Evolutionary conservation across 306 rosid genomes (phyloP), one percentile per base, ranked within the genome.

Genomic region (Rubus idaeus): DNA sequence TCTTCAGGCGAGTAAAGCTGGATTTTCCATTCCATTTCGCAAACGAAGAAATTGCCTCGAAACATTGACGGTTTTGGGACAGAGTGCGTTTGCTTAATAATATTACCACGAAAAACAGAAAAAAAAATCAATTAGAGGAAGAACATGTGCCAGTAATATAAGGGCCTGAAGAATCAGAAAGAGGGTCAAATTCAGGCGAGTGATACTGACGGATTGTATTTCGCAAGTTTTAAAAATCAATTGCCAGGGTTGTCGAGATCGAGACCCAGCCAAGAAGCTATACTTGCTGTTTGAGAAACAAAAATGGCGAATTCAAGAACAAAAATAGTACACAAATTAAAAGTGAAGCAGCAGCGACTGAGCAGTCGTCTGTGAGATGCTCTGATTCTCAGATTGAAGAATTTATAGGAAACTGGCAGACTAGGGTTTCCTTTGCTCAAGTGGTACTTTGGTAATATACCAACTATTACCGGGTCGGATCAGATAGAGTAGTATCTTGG

Each of bases 21-120:
- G 88, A 84, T 55, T 44, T 44, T 73, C 4, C 46, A 26, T 70
- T 26, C 18, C 64, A 45, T 88, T 1, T 93, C 17, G 93, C 96
- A 90, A 90, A 93, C 93, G 94, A 90, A 90, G 98, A 89, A 93
- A 93, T 89, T 91, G 96, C 89, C 93, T 65, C 95, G 86, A 80
- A 89, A 89, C 91, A 88, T 87, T 74, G 62, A 83, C 79, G 56
- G 93, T 85, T 86, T 75, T 20, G 89, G 89, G 93, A 93, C 96
- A 90, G 91, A 90, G 94, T 90, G 98, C 86, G 95, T 88, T 89
- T 93, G 95, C 98, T 78, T 77, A 17, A 1, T 9, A 5, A 5
- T 14, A 20, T 7, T 0, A 20, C 21, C 1, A n/a, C 18, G 17
- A 56, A 6, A 23, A 0, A 6, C 2, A 52, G 14, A 74, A 18